Percentiles rank a stretch among this genome's conserved stretches.
phyloP scores from a whole-genome alignment of 768 basidiomycete species.

The Suillus fuscotomentosus region DNA sequence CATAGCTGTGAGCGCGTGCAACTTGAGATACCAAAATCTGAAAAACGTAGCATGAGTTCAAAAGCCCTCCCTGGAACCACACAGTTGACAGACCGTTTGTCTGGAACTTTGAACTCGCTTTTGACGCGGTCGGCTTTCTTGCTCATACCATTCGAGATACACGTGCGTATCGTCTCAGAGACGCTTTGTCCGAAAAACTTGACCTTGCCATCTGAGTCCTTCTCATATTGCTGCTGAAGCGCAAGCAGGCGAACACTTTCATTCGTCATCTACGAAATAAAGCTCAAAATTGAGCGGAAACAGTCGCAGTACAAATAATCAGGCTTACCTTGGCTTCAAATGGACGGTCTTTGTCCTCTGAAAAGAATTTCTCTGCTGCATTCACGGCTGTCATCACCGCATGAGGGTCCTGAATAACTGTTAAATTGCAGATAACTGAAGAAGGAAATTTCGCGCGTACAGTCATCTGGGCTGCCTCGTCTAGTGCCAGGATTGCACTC shows the following conservation, averaged over 20 bases:
- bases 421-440: neutral
- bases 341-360: conserved; percentile 85
- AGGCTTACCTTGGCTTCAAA: conserved; percentile 87
- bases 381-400: conserved; percentile 73
- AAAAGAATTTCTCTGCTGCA: conserved; percentile 89
- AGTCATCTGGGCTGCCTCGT: conserved; percentile 69
- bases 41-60: neutral
- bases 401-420: conserved; percentile 58
- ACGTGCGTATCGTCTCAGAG: conserved; percentile 80
- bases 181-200: conserved; percentile 81
- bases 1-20: conserved; percentile 75
- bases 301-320: neutral
- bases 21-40: conserved; percentile 93
- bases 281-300: no score
- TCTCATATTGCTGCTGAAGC: conserved; percentile 85
- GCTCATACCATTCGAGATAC: conserved; percentile 73
- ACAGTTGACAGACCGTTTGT: conserved; percentile 69
- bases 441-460: conserved; percentile 38
- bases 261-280: conserved; percentile 75
- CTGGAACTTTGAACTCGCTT: conserved; percentile 89
- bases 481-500: conserved; percentile 84
- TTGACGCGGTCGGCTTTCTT: conserved; percentile 91
- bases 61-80: neutral
- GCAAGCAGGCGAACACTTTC: conserved; percentile 76
- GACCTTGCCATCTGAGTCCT: conserved; percentile 77